These are phyloP conservation scores for Termitomyces sp. DNA, from an alignment of 768 basidiomycete genomes.

Conservation along the genomic window DNA sequence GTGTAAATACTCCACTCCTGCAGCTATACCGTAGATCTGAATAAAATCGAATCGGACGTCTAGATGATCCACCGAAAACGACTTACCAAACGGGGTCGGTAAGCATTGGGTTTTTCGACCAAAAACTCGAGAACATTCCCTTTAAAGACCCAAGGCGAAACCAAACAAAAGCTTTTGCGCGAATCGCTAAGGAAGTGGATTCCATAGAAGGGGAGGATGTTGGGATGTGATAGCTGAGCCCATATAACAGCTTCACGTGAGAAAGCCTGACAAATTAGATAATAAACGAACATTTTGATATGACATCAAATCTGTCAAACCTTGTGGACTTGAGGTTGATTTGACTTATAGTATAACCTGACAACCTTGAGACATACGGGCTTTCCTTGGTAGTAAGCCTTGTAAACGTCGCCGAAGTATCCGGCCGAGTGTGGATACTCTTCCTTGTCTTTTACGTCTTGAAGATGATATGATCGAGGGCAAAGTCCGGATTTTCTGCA, in stretches of 20 bases:
- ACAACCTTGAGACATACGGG: slow-evolving; percentile 23
- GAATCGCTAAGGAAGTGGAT: slow-evolving; percentile 20
- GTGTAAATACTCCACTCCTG: slow-evolving; percentile 29
- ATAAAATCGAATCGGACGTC: slow-evolving; percentile 10
- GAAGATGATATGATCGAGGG: slow-evolving; percentile 20
- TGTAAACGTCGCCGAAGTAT: slow-evolving; percentile 24
- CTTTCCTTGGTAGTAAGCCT: slow-evolving; percentile 13
- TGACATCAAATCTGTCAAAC: slow-evolving; percentile 4
- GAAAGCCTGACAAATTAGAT: slow-evolving; percentile 18
- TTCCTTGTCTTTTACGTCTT: neutral
- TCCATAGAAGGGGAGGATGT: slow-evolving; percentile 32
- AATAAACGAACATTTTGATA: neutral
- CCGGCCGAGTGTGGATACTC: slow-evolving; percentile 14
- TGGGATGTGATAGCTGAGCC: slow-evolving; percentile 10
- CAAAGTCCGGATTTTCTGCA: slow-evolving; percentile 19
- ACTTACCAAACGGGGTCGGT: slow-evolving; percentile 11
- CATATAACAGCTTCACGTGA: slow-evolving; percentile 11
- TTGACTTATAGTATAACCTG: slow-evolving; percentile 17
- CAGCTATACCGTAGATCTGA: slow-evolving; percentile 26
- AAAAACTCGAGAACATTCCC: slow-evolving; percentile 27
- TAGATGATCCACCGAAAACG: neutral
- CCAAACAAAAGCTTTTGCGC: slow-evolving; percentile 24
- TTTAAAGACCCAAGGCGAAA: slow-evolving; percentile 33
- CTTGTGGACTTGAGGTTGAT: slow-evolving; percentile 16
- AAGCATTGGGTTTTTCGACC: slow-evolving; percentile 7